Evolutionary conservation across 371 early-diverging fungal genomes (phyloP).

Genomic region (Dichotomocladium elegans): DNA sequence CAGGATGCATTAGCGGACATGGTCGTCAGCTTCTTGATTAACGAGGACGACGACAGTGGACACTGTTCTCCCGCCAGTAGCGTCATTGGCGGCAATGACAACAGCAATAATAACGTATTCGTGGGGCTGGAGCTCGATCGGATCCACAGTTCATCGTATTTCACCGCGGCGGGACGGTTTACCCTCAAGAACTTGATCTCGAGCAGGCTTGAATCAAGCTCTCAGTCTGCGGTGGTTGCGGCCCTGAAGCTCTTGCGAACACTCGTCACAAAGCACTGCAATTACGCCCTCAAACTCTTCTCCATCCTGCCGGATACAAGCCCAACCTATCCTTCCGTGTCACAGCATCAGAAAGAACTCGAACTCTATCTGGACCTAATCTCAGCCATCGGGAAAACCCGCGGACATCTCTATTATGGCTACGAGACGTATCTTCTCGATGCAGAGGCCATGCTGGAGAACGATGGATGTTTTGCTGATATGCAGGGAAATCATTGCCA

Average conservation of each 20-base stretch:
- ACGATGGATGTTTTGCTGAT: slow-evolving; percentile 56
- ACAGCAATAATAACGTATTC: slow-evolving; percentile 11
- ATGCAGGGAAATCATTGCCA: slow-evolving; percentile 29
- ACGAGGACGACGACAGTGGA: slow-evolving; percentile 8
- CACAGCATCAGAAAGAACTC: slow-evolving; percentile 66
- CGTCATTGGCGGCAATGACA: not conserved
- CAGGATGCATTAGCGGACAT: slow-evolving; percentile 73
- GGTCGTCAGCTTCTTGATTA: slow-evolving; percentile 74
- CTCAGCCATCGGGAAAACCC: slow-evolving; percentile 47
- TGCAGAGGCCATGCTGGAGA: slow-evolving; percentile 62
- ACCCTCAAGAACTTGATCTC: slow-evolving; percentile 78
- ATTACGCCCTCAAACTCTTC: slow-evolving; percentile 64
- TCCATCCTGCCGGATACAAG: no score
- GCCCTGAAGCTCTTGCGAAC: slow-evolving; percentile 78
- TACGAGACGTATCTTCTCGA: slow-evolving; percentile 80
- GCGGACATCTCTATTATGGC: slow-evolving; percentile 55
- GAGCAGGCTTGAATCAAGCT: slow-evolving; percentile 66
- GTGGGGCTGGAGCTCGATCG: slow-evolving; percentile 18
- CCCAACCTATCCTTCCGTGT: no score
- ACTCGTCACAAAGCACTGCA: slow-evolving; percentile 72
- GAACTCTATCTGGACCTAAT: slow-evolving; percentile 71
- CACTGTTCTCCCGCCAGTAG: not conserved
- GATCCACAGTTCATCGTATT: slow-evolving; percentile 35
- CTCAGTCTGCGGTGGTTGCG: slow-evolving; percentile 74
- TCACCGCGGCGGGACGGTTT: slow-evolving; percentile 52